phyloP scores from a whole-genome alignment of 116 monocot genomes.

The Zostera marina region DNA sequence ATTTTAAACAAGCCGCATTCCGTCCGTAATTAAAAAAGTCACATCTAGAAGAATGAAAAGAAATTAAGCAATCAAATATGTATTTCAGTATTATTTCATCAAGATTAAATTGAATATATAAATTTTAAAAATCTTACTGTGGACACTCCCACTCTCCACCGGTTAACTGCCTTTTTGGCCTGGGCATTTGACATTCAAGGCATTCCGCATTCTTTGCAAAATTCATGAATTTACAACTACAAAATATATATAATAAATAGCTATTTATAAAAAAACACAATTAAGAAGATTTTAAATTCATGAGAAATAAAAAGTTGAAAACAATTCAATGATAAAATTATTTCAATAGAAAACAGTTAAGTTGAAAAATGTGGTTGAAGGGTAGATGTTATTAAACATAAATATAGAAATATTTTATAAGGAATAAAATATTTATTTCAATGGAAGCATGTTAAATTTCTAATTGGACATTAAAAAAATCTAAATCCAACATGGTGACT shows the following conservation, averaged over 20 bases:
- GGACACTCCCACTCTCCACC: slow-evolving; percentile 97
- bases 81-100: background rate
- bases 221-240: slow-evolving; percentile 88
- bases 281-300: no score
- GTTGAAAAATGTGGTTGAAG: background rate
- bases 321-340: background rate
- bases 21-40: slow-evolving; percentile 78
- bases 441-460: no score
- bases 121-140: slow-evolving; percentile 47
- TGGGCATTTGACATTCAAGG: slow-evolving; percentile 60
- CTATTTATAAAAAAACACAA: no score
- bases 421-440: no score
- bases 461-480: no score
- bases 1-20: slow-evolving; percentile 78
- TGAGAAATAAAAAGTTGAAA: background rate
- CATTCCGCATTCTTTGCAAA: slow-evolving; percentile 74
- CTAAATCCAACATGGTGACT: no score
- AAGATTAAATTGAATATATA: background rate
- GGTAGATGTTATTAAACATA: no score
- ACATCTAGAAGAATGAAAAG: slow-evolving; percentile 27
- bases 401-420: no score
- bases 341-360: background rate
- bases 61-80: background rate
- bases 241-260: no score
- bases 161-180: slow-evolving; percentile 59